Percentiles rank a stretch among this genome's conserved stretches.
Evolutionary conservation across 2,329 filamentous ascomycete genomes (phyloP).

Genomic region (Xylariaceae sp.): DNA sequence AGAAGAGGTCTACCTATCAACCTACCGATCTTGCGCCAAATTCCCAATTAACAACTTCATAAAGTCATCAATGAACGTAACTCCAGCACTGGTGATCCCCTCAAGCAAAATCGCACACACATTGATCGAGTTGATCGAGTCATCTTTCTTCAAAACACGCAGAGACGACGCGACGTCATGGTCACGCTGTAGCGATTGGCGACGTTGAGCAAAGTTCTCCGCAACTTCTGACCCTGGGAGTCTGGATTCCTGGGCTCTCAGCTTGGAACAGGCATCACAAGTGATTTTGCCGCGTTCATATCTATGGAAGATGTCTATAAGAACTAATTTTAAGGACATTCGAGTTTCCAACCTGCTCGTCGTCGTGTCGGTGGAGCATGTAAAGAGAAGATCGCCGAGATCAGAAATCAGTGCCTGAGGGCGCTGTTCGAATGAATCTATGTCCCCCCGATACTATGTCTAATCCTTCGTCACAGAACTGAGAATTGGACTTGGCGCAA

Average conservation of each 20-base stretch:
- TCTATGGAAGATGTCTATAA: slow-evolving; percentile 26
- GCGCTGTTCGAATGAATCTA: background rate
- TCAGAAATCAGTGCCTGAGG: slow-evolving; percentile 26
- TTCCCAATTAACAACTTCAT: slow-evolving; percentile 8
- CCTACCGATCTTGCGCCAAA: background rate
- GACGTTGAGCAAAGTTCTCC: slow-evolving; percentile 24
- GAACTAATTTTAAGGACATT: slow-evolving; percentile 25
- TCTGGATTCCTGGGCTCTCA: slow-evolving; percentile 23
- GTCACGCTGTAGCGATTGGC: slow-evolving; percentile 26
- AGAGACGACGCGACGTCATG: slow-evolving; percentile 22
- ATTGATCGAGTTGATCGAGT: slow-evolving; percentile 12
- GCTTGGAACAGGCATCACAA: slow-evolving; percentile 24
- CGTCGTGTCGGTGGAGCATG: slow-evolving; percentile 27
- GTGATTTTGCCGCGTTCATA: slow-evolving; percentile 28
- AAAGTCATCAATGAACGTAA: slow-evolving; percentile 10
- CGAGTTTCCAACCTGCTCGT: slow-evolving; percentile 21
- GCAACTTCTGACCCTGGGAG: slow-evolving; percentile 23
- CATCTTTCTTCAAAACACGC: slow-evolving; percentile 18
- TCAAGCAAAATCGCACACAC: slow-evolving; percentile 30
- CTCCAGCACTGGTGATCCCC: slow-evolving; percentile 4
- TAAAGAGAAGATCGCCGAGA: slow-evolving; percentile 33
- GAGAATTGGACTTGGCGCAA: too few species aligned
- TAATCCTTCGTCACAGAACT: too few species aligned
- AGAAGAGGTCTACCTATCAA: background rate
- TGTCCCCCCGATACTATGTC: background rate